phyloP scores from a whole-genome alignment of 1,284 basidiomycete genomes.

The Ceratobasidium sp. region DNA sequence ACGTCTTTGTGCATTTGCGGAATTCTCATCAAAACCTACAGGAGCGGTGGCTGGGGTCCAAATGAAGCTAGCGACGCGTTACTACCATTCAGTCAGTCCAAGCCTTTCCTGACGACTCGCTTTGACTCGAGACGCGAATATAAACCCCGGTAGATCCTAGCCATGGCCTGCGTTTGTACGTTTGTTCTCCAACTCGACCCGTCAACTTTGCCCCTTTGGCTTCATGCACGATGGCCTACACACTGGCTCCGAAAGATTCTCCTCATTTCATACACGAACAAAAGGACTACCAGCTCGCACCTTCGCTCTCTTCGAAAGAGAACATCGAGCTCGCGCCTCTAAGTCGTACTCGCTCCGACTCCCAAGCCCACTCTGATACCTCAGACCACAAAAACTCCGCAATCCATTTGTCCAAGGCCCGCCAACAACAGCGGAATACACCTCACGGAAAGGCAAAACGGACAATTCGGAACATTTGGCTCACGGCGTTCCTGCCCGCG shows the following conservation, averaged over 20 bases:
- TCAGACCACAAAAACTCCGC: slow-evolving; percentile 24
- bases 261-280: neutral
- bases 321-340: slow-evolving; percentile 19
- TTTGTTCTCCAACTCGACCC: too few relatives aligned
- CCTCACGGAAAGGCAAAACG: neutral
- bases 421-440: neutral
- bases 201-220: too few relatives aligned
- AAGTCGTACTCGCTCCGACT: too few relatives aligned
- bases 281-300: neutral
- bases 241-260: neutral
- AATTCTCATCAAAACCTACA: too few relatives aligned
- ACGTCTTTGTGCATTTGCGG: neutral
- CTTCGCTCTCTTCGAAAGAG: slow-evolving; percentile 21
- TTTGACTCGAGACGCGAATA: too few relatives aligned
- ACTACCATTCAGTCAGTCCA: too few relatives aligned
- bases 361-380: slow-evolving; percentile 12
- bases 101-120: too few relatives aligned
- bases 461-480: slow-evolving; percentile 26
- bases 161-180: too few relatives aligned
- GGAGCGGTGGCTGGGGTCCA: neutral
- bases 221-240: slow-evolving; percentile 15
- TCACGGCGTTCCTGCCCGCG: slow-evolving; percentile 28
- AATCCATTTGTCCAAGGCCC: slow-evolving; percentile 11
- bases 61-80: neutral
- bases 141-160: too few relatives aligned